phyloP scores from a whole-genome alignment of 179 eudicot genomes.

The Silene vulgaris region DNA sequence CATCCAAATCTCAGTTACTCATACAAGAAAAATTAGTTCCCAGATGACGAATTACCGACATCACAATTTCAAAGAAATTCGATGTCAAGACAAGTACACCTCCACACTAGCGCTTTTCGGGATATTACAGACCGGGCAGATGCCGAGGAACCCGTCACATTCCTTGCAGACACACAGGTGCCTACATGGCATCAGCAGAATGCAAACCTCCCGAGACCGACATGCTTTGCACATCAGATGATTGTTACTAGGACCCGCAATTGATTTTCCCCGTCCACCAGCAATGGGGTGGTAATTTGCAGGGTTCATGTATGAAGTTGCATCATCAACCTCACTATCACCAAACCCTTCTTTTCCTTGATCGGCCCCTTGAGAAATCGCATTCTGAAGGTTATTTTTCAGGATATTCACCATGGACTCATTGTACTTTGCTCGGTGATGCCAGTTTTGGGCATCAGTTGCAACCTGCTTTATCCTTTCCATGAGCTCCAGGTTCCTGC shows the following conservation, averaged over 20 bases:
- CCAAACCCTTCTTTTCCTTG: slow-evolving; percentile 74
- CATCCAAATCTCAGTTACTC: slow-evolving; percentile 23
- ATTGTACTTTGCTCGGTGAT: slow-evolving; percentile 69
- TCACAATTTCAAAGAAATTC: neutral
- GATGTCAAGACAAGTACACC: slow-evolving; percentile 60
- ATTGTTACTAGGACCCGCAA: slow-evolving; percentile 21
- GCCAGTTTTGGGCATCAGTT: slow-evolving; percentile 75
- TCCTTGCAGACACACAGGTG: slow-evolving; percentile 75
- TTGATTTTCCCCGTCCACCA: slow-evolving; percentile 33
- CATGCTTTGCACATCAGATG: slow-evolving; percentile 60
- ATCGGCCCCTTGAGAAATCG: slow-evolving; percentile 52
- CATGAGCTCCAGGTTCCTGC: slow-evolving; percentile 61
- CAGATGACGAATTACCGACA: slow-evolving; percentile 10
- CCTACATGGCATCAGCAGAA: slow-evolving; percentile 79
- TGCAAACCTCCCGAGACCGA: slow-evolving; percentile 46
- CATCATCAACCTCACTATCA: slow-evolving; percentile 71
- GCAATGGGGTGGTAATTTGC: slow-evolving; percentile 32
- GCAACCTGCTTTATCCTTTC: slow-evolving; percentile 73
- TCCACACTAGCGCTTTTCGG: slow-evolving; percentile 63
- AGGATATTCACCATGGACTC: slow-evolving; percentile 65
- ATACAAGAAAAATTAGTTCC: slow-evolving; percentile 18
- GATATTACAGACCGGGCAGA: slow-evolving; percentile 69
- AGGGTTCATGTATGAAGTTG: slow-evolving; percentile 61
- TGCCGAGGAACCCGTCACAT: slow-evolving; percentile 47
- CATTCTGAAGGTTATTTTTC: slow-evolving; percentile 68